Conservation (phyloP, 192 early-diverging fungal genomes). For the Podila horticola region DNA sequence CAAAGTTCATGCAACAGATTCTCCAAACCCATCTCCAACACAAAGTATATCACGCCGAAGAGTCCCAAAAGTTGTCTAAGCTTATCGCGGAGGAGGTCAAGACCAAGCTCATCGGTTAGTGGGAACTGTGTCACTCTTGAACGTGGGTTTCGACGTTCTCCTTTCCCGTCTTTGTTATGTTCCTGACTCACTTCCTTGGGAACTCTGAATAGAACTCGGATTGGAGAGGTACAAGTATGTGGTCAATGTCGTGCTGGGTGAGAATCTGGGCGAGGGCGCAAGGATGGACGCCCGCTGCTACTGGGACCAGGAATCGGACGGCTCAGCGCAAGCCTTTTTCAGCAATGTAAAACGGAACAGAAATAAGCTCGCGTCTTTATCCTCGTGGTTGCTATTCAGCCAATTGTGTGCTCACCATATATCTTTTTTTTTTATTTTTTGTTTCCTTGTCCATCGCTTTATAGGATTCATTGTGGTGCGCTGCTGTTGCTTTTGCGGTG, state of each 20-base stretch:
- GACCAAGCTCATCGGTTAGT: conserved; percentile 38
- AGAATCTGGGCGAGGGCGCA: conserved; percentile 42
- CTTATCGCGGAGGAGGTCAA: conserved; percentile 45
- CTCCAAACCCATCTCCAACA: conserved; percentile 29
- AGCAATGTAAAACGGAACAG: conserved; percentile 25
- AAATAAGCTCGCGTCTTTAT: neutral
- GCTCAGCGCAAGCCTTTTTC: conserved; percentile 51
- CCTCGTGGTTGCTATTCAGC: neutral
- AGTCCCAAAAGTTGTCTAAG: conserved; percentile 32
- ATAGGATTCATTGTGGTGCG: conserved; percentile 49
- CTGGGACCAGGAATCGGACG: conserved; percentile 51
- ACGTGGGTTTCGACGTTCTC: neutral
- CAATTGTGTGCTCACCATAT: neutral
- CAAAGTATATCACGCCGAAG: conserved; percentile 30
- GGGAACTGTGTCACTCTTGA: neutral
- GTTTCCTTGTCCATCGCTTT: neutral
- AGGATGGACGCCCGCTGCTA: conserved; percentile 50
- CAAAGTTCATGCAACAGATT: conserved; percentile 50
- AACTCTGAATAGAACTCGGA: conserved; percentile 21
- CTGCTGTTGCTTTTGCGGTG: conserved; percentile 42
- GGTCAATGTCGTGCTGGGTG: conserved; percentile 47
- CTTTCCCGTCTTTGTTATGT: too few relatives aligned
- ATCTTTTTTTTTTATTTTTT: conserved; percentile 2
- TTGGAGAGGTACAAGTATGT: conserved; percentile 49
- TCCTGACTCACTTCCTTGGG: neutral